Conservation (phyloP, 176 grass and related monocot species). For the Oropetium thomaeum region DNA sequence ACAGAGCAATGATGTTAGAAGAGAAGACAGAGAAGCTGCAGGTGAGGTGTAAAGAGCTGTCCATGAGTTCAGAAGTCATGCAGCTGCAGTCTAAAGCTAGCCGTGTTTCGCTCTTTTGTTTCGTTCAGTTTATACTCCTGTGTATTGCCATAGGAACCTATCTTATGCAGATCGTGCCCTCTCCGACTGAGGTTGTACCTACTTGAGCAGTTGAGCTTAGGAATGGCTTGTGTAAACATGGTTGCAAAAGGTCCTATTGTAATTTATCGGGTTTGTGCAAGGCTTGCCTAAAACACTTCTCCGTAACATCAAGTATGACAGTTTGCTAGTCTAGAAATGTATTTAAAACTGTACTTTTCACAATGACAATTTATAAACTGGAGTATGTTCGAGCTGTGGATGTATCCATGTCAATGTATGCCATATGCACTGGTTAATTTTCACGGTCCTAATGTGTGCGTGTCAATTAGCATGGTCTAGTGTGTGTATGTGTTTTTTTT, state of each 20-base stretch:
- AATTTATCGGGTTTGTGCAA: constrained; percentile 12
- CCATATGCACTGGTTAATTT: no score
- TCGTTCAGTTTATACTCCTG: constrained; percentile 60
- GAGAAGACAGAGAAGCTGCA: constrained; percentile 50
- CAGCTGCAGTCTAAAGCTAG: constrained; percentile 51
- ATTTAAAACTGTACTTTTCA: no score
- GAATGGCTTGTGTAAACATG: neutral
- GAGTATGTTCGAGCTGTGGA: no score
- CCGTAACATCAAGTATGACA: no score
- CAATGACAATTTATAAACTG: no score
- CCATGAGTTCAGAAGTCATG: constrained; percentile 42
- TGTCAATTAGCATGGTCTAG: no score
- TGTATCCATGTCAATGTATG: no score
- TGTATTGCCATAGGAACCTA: constrained; percentile 45
- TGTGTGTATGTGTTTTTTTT: no score
- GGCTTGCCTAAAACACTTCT: neutral
- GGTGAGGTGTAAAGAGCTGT: constrained; percentile 36
- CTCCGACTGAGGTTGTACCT: constrained; percentile 53
- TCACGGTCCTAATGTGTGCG: no score
- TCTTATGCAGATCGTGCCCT: constrained; percentile 46
- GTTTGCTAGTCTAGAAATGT: no score
- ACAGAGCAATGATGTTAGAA: constrained; percentile 31
- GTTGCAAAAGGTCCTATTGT: neutral
- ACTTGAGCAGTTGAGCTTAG: constrained; percentile 42
- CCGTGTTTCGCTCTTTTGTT: constrained; percentile 50